Evolutionary conservation across 345 rosid genomes (phyloP).

Genomic region (Heritiera fomes): DNA sequence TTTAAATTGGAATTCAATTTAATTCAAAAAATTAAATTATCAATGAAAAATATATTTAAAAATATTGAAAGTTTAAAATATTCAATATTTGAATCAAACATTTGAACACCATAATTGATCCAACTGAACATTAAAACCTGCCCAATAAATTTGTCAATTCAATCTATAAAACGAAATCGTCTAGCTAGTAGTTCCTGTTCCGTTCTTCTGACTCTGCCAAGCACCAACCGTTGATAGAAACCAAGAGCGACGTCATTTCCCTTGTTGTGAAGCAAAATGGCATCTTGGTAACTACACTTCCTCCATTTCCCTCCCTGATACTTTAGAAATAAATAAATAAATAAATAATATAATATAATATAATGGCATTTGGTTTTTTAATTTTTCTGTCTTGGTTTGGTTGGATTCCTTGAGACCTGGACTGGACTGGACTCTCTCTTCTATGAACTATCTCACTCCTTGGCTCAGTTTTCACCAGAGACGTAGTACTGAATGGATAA

Average conservation of each 20-base stretch:
- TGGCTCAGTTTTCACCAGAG: background rate
- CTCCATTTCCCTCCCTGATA: background rate
- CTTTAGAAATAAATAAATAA: background rate
- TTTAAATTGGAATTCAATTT: too few species aligned
- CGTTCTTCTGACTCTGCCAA: too few species aligned
- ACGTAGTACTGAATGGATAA: background rate
- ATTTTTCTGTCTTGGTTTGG: background rate
- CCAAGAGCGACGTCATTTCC: slow-evolving; percentile 3
- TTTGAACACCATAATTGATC: too few species aligned
- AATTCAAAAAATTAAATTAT: too few species aligned
- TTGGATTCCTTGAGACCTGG: background rate
- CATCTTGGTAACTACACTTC: slow-evolving; percentile 2
- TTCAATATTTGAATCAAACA: too few species aligned
- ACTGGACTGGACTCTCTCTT: background rate
- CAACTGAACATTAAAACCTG: too few species aligned
- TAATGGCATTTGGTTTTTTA: background rate
- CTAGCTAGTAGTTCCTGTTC: too few species aligned
- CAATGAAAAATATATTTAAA: too few species aligned
- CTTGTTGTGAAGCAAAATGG: slow-evolving; percentile 4
- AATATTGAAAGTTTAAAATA: too few species aligned
- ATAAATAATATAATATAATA: background rate
- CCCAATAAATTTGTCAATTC: too few species aligned
- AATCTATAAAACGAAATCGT: too few species aligned
- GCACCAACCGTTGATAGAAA: background rate
- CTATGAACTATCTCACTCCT: background rate